Evolutionary conservation across 495 filamentous ascomycete genomes (phyloP).

Genomic region (Echria macrotheca): DNA sequence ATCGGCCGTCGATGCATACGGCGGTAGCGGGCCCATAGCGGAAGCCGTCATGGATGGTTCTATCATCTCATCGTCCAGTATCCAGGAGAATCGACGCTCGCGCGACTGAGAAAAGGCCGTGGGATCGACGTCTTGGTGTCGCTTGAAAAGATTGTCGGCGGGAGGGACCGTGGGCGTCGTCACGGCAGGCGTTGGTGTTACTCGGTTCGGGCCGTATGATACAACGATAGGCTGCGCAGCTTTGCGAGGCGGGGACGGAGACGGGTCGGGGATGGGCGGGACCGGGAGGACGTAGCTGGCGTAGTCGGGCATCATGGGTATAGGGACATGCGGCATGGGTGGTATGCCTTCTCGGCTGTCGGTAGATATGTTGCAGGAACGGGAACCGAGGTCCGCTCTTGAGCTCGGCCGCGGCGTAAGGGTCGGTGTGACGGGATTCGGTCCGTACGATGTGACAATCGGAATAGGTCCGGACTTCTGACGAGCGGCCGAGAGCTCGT

Average conservation of each 20-base stretch:
- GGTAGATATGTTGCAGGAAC: conserved; percentile 16
- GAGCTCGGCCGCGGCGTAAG: conserved; percentile 21
- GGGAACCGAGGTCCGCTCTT: conserved; percentile 14
- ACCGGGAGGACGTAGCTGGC: conserved; percentile 16
- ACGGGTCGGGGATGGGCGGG: conserved; percentile 1
- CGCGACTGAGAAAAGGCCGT: not conserved
- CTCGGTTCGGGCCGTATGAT: conserved; percentile 30
- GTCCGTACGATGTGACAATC: conserved; percentile 26
- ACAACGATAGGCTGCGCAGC: conserved; percentile 17
- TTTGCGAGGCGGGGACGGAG: conserved; percentile 19
- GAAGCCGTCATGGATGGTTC: conserved; percentile 14
- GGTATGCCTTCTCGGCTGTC: conserved; percentile 17
- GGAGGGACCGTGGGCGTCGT: conserved; percentile 25
- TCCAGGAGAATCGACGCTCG: conserved; percentile 21
- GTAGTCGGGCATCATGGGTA: conserved; percentile 22
- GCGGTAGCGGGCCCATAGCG: conserved; percentile 23
- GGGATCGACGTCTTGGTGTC: not conserved
- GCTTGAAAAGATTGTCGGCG: conserved; percentile 22
- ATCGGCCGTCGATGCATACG: conserved; percentile 27
- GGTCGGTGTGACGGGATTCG: conserved; percentile 31
- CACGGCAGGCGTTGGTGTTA: conserved; percentile 27
- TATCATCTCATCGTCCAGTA: conserved; percentile 15
- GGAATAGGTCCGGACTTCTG: conserved; percentile 21
- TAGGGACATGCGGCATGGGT: conserved; percentile 13
- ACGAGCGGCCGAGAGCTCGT: conserved; percentile 28